These are phyloP conservation scores for Leersia perrieri DNA, from an alignment of 176 grass and related monocot species.

Conservation along the genomic window DNA sequence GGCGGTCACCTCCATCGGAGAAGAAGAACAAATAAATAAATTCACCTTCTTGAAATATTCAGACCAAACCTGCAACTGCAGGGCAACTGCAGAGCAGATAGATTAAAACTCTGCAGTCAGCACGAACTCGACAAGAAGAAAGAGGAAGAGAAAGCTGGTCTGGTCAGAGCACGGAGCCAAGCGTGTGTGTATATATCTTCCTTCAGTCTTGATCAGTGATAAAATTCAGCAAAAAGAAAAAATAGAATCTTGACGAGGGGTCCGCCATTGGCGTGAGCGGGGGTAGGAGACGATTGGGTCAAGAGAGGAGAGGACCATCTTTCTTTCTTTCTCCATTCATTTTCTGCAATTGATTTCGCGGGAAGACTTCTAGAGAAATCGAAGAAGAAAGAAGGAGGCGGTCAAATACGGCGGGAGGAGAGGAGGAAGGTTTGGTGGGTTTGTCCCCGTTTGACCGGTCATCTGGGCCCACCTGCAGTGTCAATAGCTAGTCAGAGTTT, in stretches of 20 bases:
- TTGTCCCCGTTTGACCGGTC: not conserved
- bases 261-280: not conserved
- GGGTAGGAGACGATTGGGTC: constrained; percentile 32
- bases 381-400: not conserved
- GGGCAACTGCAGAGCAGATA: not conserved
- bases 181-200: not conserved
- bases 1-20: not conserved
- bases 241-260: too few species aligned
- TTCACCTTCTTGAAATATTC: too few species aligned
- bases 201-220: not conserved
- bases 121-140: not conserved
- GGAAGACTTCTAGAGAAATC: not conserved
- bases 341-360: not conserved
- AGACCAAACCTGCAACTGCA: not conserved
- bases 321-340: not conserved
- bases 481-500: too few species aligned
- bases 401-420: constrained; percentile 30
- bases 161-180: not conserved
- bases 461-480: not conserved
- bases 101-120: too few species aligned
- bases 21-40: not conserved
- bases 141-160: not conserved
- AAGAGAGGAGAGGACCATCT: constrained; percentile 19
- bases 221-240: too few species aligned
- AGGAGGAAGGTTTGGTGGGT: not conserved